phyloP scores from a whole-genome alignment of 2,329 filamentous ascomycete species.

The Orbilia brochopaga region DNA sequence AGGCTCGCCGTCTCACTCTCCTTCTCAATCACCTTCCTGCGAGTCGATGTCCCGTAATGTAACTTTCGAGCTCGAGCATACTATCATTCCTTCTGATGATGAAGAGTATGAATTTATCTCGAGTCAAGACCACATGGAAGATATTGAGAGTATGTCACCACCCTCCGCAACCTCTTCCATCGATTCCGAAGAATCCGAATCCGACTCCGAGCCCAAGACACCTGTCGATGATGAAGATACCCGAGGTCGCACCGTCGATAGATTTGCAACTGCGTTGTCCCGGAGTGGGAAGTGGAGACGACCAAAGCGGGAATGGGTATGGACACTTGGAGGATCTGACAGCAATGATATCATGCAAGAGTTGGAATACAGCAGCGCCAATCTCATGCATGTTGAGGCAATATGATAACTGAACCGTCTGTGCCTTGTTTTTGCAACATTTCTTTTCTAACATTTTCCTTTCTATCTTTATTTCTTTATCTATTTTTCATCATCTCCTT shows the following conservation, averaged over 20 bases:
- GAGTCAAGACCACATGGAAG: conserved; percentile 23
- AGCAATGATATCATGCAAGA: conserved; percentile 51
- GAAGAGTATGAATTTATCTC: conserved; percentile 47
- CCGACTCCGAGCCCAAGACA: conserved; percentile 47
- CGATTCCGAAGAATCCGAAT: conserved; percentile 50
- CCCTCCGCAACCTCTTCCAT: conserved; percentile 46
- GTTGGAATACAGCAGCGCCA: conserved; percentile 49
- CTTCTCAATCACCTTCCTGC: conserved; percentile 34
- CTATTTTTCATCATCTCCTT: conserved; percentile 5
- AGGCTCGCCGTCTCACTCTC: conserved; percentile 48
- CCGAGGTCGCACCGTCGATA: conserved; percentile 40
- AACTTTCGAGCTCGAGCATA: conserved; percentile 40
- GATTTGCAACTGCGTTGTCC: conserved; percentile 41
- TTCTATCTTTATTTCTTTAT: conserved; percentile 23
- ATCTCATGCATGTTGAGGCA: conserved; percentile 47
- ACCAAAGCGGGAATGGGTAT: conserved; percentile 49
- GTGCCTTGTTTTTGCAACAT: neutral
- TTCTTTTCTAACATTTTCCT: conserved; percentile 20
- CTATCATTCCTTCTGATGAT: conserved; percentile 35
- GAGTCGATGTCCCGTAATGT: conserved; percentile 40
- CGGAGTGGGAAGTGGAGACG: conserved; percentile 47
- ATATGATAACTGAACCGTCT: conserved; percentile 11
- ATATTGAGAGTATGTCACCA: conserved; percentile 48
- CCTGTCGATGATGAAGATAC: conserved; percentile 46
- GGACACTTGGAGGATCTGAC: conserved; percentile 48